Evolutionary conservation across 2,329 filamentous ascomycete genomes (phyloP), one percentile per base, ranked within the genome.

Genomic region (Epichloe brachyelytri): DNA sequence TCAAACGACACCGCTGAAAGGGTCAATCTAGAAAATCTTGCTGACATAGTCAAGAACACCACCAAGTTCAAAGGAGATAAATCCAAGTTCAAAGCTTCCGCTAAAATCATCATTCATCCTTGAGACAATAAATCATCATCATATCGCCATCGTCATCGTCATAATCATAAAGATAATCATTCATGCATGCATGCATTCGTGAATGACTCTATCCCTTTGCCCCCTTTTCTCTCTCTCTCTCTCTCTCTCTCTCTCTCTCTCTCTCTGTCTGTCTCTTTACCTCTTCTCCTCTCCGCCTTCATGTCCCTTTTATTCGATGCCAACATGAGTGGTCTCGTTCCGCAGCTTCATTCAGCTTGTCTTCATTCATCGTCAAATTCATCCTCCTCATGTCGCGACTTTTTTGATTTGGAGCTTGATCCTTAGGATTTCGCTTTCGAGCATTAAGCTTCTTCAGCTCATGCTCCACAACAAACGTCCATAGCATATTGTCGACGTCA

Each of bases 401-500:
- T 48, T 52, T 60, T 64, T 26, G 57, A 56, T 49, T 63, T 65
- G 19, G 57, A 55, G 26, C 59, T 53, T 39, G 56, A 47, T 52
- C 46, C 22, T 66, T 62, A 34, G 60, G 50, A 22, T 57, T 53
- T 43, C 66, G 60, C 55, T 61, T 60, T 33, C 64, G 58, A 43
- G 67, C 63, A 45, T 63, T 66, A 52, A 70, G 61, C 57, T 68
- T 70, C 59, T 69, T 68, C 20, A 69, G 48, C 56, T 70, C 67
- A 50, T 70, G 67, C 48, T 66, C 63, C 19, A 70, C 61, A 34
- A 70, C 66, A 43, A 70, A 59, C 34, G 58, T 57, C 50, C 60
- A 61, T 15, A 70, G 56, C 49, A 68, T 60, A 46, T 59, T 55
- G 50, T 54, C 50, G 8, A 54, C 43, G 2, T 44, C 46, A 34